Evolutionary conservation across 208 protist species (phyloP), one percentile per base, ranked within the genome.

Genomic region (Acanthamoeba castellanii): DNA sequence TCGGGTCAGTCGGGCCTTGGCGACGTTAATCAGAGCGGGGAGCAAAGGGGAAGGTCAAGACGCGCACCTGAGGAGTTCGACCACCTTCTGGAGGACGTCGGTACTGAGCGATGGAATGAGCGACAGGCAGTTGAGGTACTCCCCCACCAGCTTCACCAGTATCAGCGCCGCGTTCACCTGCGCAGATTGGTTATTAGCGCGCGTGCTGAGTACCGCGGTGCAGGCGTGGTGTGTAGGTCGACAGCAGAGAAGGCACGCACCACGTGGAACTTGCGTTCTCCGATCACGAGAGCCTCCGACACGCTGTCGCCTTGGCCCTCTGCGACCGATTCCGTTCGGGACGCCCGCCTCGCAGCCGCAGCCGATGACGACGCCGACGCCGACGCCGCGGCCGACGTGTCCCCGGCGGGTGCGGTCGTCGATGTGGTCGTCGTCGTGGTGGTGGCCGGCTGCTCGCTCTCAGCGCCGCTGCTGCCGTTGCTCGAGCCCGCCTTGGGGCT

Each of bases 41-140:
- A 90, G 16, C 9, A 20, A 20, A 92, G 6, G 34, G 3, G 11
- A 27, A n/a, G 8, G 30, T 4, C 61, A 3, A 81, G 34, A 45
- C 22, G 84, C 42, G 37, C 13, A 94, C 90, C 93, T 96, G 47
- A 96, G 30, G 7, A 96, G 94, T n/a, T 87, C 92, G 25, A 70
- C 68, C n/a, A 96, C 6, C 52, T 76, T 66, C 20, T 93, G 34
- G 45, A 96, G 70, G 6, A 97, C 37, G 74, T 96, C 96, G 42
- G 82, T 94, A 50, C 64, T 57, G 32, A 96, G 92, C 30, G 72
- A 47, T 6, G 95, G 95, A 16, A 96, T 42, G 18, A 82, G 45
- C 50, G 59, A 32, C 64, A 94, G 34, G 66, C 89, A 94, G 70
- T 74, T 82, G 18, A 94, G 59, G 50, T 94, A 94, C 89, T 94